phyloP scores from a whole-genome alignment of 495 filamentous ascomycete species.

The Massariosphaeria phaeospora region DNA sequence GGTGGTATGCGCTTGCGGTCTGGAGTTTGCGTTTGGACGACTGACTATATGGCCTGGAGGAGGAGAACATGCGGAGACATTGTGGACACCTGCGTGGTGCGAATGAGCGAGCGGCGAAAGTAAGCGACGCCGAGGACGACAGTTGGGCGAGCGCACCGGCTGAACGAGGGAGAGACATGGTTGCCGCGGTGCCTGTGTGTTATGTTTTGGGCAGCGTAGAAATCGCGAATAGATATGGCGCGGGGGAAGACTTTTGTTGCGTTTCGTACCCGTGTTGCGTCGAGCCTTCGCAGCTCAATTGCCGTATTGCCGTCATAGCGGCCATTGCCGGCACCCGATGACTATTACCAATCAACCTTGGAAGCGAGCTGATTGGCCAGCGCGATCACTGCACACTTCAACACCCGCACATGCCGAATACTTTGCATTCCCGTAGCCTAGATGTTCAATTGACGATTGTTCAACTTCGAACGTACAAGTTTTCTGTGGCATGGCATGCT shows the following conservation, averaged over 20 bases:
- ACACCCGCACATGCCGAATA: too few species aligned
- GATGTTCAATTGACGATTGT: too few species aligned
- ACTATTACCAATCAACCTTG: conserved; percentile 14
- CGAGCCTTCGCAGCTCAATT: background rate
- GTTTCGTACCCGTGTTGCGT: too few species aligned
- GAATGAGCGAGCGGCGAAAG: conserved; percentile 16
- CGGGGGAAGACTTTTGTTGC: background rate
- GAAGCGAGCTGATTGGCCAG: conserved; percentile 1
- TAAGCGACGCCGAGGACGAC: conserved; percentile 7
- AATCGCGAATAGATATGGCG: background rate
- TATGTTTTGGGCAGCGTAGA: background rate
- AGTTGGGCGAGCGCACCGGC: background rate
- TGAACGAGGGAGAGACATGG: conserved; percentile 26
- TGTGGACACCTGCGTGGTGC: conserved; percentile 43
- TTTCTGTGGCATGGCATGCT: too few species aligned
- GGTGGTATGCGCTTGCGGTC: conserved; percentile 71
- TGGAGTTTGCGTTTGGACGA: conserved; percentile 61
- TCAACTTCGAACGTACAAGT: too few species aligned
- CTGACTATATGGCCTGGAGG: conserved; percentile 49
- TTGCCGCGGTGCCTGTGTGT: background rate
- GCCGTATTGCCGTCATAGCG: conserved; percentile 4
- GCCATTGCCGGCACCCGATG: conserved; percentile 1
- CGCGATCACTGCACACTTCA: too few species aligned
- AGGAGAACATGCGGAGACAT: conserved; percentile 62
- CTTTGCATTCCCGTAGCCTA: too few species aligned